Base-by-base conservation (phyloP, 1,139 yeast species). In the Diutina mesorugosa region DNA sequence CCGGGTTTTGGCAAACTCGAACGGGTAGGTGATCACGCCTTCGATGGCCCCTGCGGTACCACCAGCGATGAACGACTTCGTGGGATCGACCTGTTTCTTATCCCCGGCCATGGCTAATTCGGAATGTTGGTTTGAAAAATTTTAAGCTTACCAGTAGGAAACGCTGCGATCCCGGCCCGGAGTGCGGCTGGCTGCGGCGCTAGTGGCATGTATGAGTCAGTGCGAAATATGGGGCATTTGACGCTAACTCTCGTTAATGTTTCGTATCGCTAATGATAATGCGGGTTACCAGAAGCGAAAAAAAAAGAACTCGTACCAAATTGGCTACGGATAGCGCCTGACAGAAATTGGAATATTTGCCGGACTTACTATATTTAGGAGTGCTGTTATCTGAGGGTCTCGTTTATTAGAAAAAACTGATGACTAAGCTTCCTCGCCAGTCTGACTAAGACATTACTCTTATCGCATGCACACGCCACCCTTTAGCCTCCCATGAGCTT, bases 21-120 rank as follows among this genome's bases (percentile, higher is more conserved):
- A 93, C 1, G 99, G 99, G 68, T 90, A 93, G 0, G 97, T 91
- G 55, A 88, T 78, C 48, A 83, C 81, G 38, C 97, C 97, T 71
- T 91, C 98, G 54, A 90, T 79, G 47, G 95, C 97, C 59, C 98
- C 98, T 1, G 97, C 98, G 0, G 89, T 75, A 56, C 96, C 96
- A 57, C 98, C 98, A 10, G 97, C 97, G 18, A 90, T 78, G 66
- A 91, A 88, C 2, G 97, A 90, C 68, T 82, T 84, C 60, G 79
- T 64, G 9, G 93, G 91, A 67, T 76, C 80, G n/a, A 68, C 72
- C 50, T 57, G 50, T 41, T 51, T 50, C 32, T 50, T 50, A n/a
- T 50, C 53, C n/a, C 50, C 29, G 14, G 50, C 50, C 50, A 46
- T 46, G 28, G 28, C 14, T 35, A 10, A 35, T 35, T 35, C n/a